Evolutionary conservation across 176 grass and related monocot genomes (phyloP).

Genomic region (Avena insularis): DNA sequence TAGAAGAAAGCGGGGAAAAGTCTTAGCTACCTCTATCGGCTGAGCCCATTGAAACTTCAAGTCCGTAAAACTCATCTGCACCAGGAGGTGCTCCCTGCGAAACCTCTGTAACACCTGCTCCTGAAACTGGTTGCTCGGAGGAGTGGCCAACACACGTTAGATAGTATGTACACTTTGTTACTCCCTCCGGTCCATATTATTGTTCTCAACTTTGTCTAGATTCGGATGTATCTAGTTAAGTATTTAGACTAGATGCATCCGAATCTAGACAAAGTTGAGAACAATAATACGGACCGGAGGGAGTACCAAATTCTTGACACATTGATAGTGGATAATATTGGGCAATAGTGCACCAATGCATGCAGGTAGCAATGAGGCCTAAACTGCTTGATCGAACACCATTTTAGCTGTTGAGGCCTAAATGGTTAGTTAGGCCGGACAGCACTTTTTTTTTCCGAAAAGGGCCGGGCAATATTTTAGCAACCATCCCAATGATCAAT

Average conservation of each 20-base stretch:
- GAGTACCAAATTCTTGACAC: not conserved
- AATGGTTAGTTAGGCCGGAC: not conserved
- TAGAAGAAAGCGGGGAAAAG: not conserved
- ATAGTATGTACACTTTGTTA: not conserved
- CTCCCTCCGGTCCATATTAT: too few relatives aligned
- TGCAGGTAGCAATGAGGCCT: not conserved
- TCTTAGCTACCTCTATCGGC: not conserved
- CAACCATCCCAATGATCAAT: not conserved
- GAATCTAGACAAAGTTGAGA: too few relatives aligned
- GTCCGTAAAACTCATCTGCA: not conserved
- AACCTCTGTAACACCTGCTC: not conserved
- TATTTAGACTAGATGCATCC: too few relatives aligned
- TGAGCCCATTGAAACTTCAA: not conserved
- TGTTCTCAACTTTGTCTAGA: too few relatives aligned
- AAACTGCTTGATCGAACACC: not conserved
- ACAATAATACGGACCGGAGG: too few relatives aligned
- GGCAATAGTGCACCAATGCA: not conserved
- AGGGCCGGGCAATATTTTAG: slow-evolving; percentile 16
- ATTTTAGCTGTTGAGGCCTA: slow-evolving; percentile 18
- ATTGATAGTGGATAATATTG: not conserved
- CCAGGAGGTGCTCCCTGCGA: not conserved
- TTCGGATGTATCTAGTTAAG: too few relatives aligned
- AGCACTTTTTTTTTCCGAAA: not conserved
- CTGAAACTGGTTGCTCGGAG: not conserved
- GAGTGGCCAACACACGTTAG: not conserved